Evolutionary conservation across 495 filamentous ascomycete genomes (phyloP).

Genomic region (Neurospora africana): DNA sequence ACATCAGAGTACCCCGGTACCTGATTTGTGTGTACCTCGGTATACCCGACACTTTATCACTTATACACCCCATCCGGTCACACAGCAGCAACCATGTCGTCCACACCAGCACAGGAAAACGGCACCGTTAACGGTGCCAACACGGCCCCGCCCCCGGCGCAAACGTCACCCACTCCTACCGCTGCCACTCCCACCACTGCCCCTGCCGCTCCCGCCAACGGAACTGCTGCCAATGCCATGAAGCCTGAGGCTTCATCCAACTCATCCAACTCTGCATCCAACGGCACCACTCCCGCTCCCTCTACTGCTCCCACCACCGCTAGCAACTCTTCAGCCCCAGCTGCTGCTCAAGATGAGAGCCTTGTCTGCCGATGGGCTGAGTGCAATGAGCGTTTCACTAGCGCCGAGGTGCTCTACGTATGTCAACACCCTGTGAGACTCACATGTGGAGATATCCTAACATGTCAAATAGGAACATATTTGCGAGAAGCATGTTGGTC

Average conservation of each 20-base stretch:
- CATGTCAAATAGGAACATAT: conserved; percentile 68
- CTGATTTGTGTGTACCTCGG: not conserved
- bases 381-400: conserved; percentile 70
- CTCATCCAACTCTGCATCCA: conserved; percentile 25
- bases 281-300: conserved; percentile 34
- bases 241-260: conserved; percentile 7
- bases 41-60: not conserved
- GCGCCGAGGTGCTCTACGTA: conserved; percentile 84
- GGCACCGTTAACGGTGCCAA: conserved; percentile 2
- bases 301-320: conserved; percentile 28
- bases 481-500: conserved; percentile 95
- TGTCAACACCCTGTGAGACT: conserved; percentile 25
- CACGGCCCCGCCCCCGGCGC: not conserved
- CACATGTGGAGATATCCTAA: not conserved
- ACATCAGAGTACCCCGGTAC: not conserved
- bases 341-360: conserved; percentile 43
- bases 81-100: conserved; percentile 10
- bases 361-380: conserved; percentile 78
- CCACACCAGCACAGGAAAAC: conserved; percentile 4
- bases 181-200: not conserved
- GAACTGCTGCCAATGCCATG: not conserved
- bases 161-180: not conserved
- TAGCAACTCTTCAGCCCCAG: conserved; percentile 22
- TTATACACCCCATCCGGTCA: not conserved
- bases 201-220: not conserved